A percentile compares a stretch with the other conserved stretches of the same genome.
Conservation (phyloP, 495 filamentous ascomycete genomes). For the Xylaria palmicola region DNA sequence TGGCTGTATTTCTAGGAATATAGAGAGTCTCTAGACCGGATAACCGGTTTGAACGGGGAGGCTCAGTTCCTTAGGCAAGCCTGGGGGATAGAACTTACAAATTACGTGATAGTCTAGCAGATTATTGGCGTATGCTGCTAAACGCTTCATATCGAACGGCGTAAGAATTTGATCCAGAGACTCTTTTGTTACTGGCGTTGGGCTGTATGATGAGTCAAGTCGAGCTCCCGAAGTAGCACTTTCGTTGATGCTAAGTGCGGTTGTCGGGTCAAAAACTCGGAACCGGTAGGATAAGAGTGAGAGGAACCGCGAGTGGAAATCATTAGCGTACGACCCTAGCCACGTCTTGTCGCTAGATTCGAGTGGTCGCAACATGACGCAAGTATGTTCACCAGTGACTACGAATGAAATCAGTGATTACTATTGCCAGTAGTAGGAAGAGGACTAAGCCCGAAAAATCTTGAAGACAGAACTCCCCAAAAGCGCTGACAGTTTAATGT, state of each 20-base stretch:
- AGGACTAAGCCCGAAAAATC: too few relatives aligned
- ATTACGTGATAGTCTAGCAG: constrained; percentile 98
- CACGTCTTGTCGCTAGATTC: constrained; percentile 67
- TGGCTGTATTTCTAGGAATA: not conserved
- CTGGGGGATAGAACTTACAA: too few relatives aligned
- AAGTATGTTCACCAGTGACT: constrained; percentile 94
- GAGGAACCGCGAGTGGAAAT: constrained; percentile 91
- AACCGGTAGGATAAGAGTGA: constrained; percentile 89
- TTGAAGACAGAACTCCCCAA: too few relatives aligned
- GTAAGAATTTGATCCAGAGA: constrained; percentile 75
- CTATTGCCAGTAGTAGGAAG: too few relatives aligned
- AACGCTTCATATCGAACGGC: constrained; percentile 89
- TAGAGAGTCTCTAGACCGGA: not conserved
- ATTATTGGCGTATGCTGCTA: constrained; percentile 94
- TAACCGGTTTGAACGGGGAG: too few relatives aligned
- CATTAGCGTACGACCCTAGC: constrained; percentile 84
- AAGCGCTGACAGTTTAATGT: not conserved
- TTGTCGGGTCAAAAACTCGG: constrained; percentile 74
- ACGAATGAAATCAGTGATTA: constrained; percentile 40
- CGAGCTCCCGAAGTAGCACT: constrained; percentile 74
- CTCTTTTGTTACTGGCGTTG: constrained; percentile 59
- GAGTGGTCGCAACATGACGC: constrained; percentile 89
- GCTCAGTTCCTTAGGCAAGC: too few relatives aligned
- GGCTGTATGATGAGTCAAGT: constrained; percentile 49
- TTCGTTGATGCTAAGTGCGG: constrained; percentile 86